Conservation (phyloP, 108 stramenopile genomes). For the Seminavis robusta region DNA sequence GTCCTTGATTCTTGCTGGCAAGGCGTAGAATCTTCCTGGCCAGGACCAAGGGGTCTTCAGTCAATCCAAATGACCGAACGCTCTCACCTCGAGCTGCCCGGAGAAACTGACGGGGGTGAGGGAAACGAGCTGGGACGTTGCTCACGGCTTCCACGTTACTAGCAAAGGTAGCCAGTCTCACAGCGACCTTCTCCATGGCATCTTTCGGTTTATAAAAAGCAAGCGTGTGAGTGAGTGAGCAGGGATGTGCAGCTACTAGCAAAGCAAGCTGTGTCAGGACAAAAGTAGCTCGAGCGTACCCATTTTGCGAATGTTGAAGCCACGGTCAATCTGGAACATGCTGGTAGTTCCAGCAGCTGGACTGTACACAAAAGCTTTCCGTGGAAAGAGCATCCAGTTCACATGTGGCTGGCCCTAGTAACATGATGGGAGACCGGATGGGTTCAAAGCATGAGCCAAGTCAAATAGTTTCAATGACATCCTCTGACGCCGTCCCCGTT, state of each 20-base stretch:
- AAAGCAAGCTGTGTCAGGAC: too few relatives aligned
- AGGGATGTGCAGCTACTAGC: too few relatives aligned
- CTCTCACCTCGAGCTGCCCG: neutral
- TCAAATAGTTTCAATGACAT: too few relatives aligned
- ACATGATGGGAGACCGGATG: too few relatives aligned
- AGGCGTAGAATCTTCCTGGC: conserved; percentile 15
- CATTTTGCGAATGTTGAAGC: conserved; percentile 18
- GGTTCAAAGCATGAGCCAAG: too few relatives aligned
- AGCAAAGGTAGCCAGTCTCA: conserved; percentile 21
- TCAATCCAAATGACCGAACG: too few relatives aligned
- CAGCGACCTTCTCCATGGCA: conserved; percentile 11
- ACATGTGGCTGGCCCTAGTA: conserved; percentile 9
- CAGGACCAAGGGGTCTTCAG: too few relatives aligned
- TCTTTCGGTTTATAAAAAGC: too few relatives aligned
- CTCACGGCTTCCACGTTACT: conserved; percentile 7
- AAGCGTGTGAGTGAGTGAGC: too few relatives aligned
- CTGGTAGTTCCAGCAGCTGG: conserved; percentile 9
- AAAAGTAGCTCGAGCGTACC: too few relatives aligned
- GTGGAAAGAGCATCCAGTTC: conserved; percentile 14
- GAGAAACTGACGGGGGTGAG: conserved; percentile 1
- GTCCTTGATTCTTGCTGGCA: conserved; percentile 9
- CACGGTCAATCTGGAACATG: conserved; percentile 22
- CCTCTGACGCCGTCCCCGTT: too few relatives aligned
- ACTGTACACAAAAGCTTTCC: conserved; percentile 11
- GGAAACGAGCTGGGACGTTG: neutral